Conservation (phyloP, 2,329 filamentous ascomycete genomes). For the Calonectria henricotiae region DNA sequence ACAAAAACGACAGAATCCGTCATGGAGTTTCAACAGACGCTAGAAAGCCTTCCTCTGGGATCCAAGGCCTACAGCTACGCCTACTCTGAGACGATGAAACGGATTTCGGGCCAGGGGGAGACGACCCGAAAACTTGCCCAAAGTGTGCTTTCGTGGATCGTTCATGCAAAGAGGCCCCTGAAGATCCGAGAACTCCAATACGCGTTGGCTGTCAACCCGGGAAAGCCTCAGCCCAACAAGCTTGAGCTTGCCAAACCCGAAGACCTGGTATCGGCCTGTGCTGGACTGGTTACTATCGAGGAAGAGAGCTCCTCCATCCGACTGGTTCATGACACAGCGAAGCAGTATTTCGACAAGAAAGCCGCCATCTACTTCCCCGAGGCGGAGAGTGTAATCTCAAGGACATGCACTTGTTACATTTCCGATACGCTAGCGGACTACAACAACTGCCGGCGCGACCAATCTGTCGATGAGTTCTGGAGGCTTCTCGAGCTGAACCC, state of each 20-base stretch:
- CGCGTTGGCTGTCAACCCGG: constrained; percentile 58
- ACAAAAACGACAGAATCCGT: not conserved
- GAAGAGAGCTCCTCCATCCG: constrained; percentile 57
- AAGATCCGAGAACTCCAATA: constrained; percentile 58
- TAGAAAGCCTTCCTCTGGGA: not conserved
- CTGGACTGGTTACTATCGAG: constrained; percentile 62
- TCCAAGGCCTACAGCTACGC: constrained; percentile 1
- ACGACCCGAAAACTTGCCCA: constrained; percentile 57
- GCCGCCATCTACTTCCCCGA: constrained; percentile 50
- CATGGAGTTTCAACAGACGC: not conserved
- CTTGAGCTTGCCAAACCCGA: constrained; percentile 56
- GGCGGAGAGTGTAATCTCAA: not conserved
- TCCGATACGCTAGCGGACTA: constrained; percentile 4
- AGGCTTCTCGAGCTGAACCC: constrained; percentile 17
- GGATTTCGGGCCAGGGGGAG: constrained; percentile 55
- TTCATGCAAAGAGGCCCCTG: constrained; percentile 55
- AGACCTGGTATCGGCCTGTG: constrained; percentile 58
- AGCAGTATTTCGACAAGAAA: constrained; percentile 60
- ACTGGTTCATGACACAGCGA: constrained; percentile 63
- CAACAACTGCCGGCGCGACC: not conserved
- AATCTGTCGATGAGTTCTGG: not conserved
- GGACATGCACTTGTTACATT: not conserved
- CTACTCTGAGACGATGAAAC: constrained; percentile 1
- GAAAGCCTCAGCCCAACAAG: constrained; percentile 51
- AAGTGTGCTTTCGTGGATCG: constrained; percentile 60